Percentiles rank a stretch among this genome's conserved stretches.
Conservation (phyloP, 306 rosid genomes). For the Senna siamea region DNA sequence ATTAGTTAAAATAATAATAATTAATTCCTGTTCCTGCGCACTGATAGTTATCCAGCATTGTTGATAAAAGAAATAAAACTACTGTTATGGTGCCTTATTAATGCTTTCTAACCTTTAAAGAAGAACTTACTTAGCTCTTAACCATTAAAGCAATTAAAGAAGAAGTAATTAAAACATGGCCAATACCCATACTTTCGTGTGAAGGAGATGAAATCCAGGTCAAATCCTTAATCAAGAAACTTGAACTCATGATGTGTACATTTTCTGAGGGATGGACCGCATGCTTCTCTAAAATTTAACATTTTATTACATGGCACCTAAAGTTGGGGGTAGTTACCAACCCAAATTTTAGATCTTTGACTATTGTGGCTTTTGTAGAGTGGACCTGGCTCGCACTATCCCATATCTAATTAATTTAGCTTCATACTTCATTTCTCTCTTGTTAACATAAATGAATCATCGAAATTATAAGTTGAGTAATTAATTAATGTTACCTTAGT, state of each 20-base stretch:
- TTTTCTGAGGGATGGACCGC: slow-evolving; percentile 12
- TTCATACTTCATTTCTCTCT: slow-evolving; percentile 12
- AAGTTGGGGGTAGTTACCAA: slow-evolving; percentile 43
- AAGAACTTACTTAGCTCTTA: too few species aligned
- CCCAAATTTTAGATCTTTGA: slow-evolving; percentile 52
- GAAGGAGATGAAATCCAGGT: slow-evolving; percentile 11
- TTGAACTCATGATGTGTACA: slow-evolving; percentile 24
- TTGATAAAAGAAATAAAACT: background rate
- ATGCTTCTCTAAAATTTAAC: slow-evolving; percentile 23
- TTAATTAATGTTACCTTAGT: background rate
- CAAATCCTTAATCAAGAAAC: slow-evolving; percentile 25
- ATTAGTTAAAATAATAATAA: background rate
- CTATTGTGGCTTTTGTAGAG: slow-evolving; percentile 50
- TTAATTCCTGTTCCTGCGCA: background rate
- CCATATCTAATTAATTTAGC: background rate
- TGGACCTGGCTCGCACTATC: slow-evolving; percentile 40
- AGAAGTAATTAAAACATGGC: background rate
- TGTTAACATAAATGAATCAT: background rate
- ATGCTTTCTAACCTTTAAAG: background rate
- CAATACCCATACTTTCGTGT: slow-evolving; percentile 11
- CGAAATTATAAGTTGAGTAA: background rate
- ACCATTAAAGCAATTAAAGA: background rate
- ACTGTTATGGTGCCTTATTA: background rate
- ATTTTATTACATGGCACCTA: slow-evolving; percentile 24
- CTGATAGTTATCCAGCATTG: background rate